phyloP scores from a whole-genome alignment of 768 basidiomycete species.

The Paxillus rubicundulus region DNA sequence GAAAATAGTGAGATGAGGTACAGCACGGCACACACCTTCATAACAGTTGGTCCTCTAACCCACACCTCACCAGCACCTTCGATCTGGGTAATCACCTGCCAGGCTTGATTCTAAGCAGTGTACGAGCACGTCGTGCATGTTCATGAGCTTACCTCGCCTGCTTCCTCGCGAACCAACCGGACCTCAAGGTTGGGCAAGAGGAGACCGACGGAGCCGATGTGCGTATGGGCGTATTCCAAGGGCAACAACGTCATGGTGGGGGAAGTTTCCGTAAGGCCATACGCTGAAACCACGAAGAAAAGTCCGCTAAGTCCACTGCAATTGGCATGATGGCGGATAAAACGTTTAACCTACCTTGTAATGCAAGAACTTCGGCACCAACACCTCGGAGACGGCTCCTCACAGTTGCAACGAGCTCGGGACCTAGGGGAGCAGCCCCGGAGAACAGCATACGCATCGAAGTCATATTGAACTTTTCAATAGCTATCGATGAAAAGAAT shows the following conservation, averaged over 20 bases:
- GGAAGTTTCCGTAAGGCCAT: slow-evolving; percentile 81
- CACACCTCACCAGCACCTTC: slow-evolving; percentile 73
- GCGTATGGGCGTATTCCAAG: slow-evolving; percentile 39
- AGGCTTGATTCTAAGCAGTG: not conserved
- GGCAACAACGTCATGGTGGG: slow-evolving; percentile 64
- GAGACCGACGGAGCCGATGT: slow-evolving; percentile 64
- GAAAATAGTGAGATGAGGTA: not conserved
- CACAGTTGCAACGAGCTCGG: slow-evolving; percentile 54
- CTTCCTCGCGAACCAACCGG: slow-evolving; percentile 64
- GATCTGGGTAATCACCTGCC: slow-evolving; percentile 27
- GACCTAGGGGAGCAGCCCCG: slow-evolving; percentile 80
- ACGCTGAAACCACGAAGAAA: slow-evolving; percentile 42
- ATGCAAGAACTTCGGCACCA: slow-evolving; percentile 40
- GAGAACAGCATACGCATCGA: slow-evolving; percentile 57
- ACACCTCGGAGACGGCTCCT: slow-evolving; percentile 38
- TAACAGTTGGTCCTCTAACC: slow-evolving; percentile 73
- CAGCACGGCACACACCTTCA: slow-evolving; percentile 53
- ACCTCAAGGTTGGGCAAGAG: slow-evolving; percentile 77
- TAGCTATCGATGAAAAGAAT: slow-evolving; percentile 36
- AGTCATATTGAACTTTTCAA: slow-evolving; percentile 65
- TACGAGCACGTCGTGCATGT: too few relatives aligned
- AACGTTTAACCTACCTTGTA: slow-evolving; percentile 45
- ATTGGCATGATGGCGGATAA: not conserved
- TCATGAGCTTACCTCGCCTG: slow-evolving; percentile 37
- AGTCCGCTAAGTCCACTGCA: not conserved